phyloP scores from a whole-genome alignment of 306 rosid species.

The Pyrus pyrifolia region DNA sequence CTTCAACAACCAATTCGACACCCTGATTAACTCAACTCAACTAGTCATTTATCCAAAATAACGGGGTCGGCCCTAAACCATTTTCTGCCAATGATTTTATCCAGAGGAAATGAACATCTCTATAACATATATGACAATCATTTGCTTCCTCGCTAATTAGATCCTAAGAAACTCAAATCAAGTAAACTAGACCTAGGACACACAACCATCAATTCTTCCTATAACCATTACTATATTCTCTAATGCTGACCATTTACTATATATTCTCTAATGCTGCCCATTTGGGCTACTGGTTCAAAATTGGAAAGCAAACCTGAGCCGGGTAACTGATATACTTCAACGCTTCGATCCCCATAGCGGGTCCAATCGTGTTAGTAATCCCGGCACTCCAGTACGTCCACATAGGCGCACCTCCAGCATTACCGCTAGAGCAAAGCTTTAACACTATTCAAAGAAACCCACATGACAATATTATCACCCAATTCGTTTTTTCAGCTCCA shows the following conservation, averaged over 20 bases:
- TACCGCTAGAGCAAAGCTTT: constrained; percentile 61
- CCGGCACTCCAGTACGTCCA: constrained; percentile 95
- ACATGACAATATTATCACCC: neutral
- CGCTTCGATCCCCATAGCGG: constrained; percentile 99
- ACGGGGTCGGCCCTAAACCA: neutral
- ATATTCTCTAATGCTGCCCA: neutral
- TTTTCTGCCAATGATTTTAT: neutral
- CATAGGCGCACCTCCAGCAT: constrained; percentile 79
- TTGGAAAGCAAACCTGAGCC: constrained; percentile 64
- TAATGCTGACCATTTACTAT: neutral
- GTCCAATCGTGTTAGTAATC: constrained; percentile 95
- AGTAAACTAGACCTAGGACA: neutral
- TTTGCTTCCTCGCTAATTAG: neutral
- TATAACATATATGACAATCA: neutral
- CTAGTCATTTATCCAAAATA: neutral
- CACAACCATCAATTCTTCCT: neutral
- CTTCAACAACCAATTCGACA: neutral
- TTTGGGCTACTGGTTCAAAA: neutral
- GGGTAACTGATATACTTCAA: constrained; percentile 95
- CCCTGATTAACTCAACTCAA: neutral
- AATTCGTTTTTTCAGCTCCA: neutral
- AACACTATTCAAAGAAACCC: constrained; percentile 51
- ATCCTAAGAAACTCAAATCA: neutral
- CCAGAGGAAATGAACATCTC: neutral
- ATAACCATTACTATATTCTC: neutral